Conservation (phyloP, 306 rosid species). For the Gastrolobium bilobum region DNA sequence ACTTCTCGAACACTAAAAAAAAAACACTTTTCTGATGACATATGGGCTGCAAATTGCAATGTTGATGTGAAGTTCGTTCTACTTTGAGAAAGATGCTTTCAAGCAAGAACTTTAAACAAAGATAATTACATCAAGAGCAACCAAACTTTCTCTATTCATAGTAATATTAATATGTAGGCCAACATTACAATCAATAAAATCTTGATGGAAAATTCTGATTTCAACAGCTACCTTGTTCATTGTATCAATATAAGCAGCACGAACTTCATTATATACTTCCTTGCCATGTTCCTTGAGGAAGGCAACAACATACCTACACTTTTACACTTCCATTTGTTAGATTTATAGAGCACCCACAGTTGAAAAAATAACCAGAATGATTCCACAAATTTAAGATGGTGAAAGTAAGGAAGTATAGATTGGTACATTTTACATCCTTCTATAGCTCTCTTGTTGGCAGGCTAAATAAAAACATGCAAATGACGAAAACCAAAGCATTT, state of each 20-base stretch:
- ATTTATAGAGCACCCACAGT: conserved; percentile 41
- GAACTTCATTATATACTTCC: conserved; percentile 87
- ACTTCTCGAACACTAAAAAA: neutral
- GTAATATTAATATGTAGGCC: neutral
- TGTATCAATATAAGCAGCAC: conserved; percentile 91
- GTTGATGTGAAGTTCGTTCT: conserved; percentile 26
- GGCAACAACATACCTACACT: conserved; percentile 77
- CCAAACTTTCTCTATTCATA: conserved; percentile 21
- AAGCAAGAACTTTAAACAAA: conserved; percentile 10
- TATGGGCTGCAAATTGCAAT: neutral
- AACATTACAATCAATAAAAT: no score
- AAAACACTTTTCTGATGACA: conserved; percentile 5
- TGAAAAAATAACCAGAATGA: conserved; percentile 36
- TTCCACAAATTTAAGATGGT: conserved; percentile 30
- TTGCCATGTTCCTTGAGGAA: conserved; percentile 96
- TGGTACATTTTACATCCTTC: conserved; percentile 33
- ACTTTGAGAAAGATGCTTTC: conserved; percentile 20
- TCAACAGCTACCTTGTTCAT: conserved; percentile 81
- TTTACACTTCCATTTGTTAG: conserved; percentile 46
- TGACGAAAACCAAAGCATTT: conserved; percentile 22
- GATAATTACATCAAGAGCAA: conserved; percentile 21
- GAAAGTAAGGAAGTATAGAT: conserved; percentile 32
- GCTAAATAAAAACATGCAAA: conserved; percentile 23
- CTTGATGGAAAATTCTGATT: neutral
- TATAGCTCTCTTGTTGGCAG: neutral